These are phyloP conservation scores for Yamadazyma kanchanaburiensis DNA, from an alignment of 1,139 yeast species.

Conservation along the genomic window DNA sequence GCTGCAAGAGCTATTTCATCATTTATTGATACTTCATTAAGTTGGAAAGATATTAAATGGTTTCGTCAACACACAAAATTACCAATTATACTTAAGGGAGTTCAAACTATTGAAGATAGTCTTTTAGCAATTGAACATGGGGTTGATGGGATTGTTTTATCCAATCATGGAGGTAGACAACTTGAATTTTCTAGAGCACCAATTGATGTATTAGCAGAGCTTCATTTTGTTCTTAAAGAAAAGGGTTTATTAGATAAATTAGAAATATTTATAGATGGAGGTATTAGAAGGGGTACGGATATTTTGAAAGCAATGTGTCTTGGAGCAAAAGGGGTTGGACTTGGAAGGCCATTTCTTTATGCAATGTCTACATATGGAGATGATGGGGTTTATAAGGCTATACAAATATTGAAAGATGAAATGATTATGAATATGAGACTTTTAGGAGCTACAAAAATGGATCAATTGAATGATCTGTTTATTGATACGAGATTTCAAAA, in stretches of 20 bases:
- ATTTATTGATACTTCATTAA: constrained; percentile 78
- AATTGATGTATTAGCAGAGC: constrained; percentile 63
- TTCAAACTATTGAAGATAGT: constrained; percentile 69
- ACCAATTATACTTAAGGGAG: constrained; percentile 69
- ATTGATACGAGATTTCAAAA: constrained; percentile 24
- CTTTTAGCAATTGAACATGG: constrained; percentile 60
- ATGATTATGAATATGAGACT: constrained; percentile 85
- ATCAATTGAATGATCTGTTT: constrained; percentile 52
- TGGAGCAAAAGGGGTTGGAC: constrained; percentile 72
- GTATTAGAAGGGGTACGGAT: constrained; percentile 70
- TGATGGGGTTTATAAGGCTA: constrained; percentile 75
- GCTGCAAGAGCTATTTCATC: constrained; percentile 84
- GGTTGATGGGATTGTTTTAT: constrained; percentile 59
- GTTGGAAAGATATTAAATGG: constrained; percentile 64
- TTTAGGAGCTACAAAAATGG: constrained; percentile 68
- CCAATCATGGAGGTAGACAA: constrained; percentile 78
- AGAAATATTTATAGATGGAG: constrained; percentile 61
- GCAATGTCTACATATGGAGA: constrained; percentile 74
- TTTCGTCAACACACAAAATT: constrained; percentile 55
- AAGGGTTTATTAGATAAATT: constrained; percentile 41
- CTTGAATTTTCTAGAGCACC: constrained; percentile 67
- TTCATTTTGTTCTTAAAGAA: constrained; percentile 53
- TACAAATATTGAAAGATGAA: constrained; percentile 77
- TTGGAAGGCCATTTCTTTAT: constrained; percentile 70
- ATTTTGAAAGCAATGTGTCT: constrained; percentile 62